phyloP scores from a whole-genome alignment of 2,329 filamentous ascomycete species.

The Xylaria sp. region DNA sequence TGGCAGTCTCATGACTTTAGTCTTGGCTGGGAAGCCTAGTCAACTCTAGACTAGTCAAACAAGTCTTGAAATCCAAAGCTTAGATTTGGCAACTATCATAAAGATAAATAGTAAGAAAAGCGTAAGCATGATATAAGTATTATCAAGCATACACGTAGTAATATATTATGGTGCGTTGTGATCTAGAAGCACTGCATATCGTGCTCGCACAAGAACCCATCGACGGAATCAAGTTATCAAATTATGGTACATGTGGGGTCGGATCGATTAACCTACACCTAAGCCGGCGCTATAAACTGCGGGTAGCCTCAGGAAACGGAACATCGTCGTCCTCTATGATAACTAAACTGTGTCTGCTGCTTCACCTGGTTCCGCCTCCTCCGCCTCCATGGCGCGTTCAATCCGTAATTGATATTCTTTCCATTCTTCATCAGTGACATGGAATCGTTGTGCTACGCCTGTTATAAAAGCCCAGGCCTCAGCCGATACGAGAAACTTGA shows the following conservation, averaged over 20 bases:
- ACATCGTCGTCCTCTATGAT: constrained; percentile 3
- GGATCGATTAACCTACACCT: no score
- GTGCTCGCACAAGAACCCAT: no score
- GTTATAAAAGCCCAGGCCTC: constrained; percentile 59
- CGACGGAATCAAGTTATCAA: no score
- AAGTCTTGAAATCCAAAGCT: neutral
- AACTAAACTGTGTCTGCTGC: neutral
- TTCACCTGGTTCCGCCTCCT: constrained; percentile 2
- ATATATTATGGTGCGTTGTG: neutral
- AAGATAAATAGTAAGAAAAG: no score
- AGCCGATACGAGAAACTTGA: constrained; percentile 56
- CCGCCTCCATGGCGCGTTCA: constrained; percentile 5
- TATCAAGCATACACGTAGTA: no score
- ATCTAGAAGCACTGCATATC: no score
- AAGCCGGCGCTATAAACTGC: neutral
- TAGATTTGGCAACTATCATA: no score
- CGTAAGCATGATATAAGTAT: no score
- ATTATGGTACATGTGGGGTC: no score
- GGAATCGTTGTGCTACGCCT: constrained; percentile 52
- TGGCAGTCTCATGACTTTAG: no score
- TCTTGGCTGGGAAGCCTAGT: no score
- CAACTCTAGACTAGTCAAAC: neutral
- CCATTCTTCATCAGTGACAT: constrained; percentile 58
- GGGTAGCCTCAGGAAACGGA: neutral
- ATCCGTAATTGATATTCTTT: constrained; percentile 40